Evolutionary conservation across 305 asterid genomes (phyloP).

Genomic region (Petunia hybrid): DNA sequence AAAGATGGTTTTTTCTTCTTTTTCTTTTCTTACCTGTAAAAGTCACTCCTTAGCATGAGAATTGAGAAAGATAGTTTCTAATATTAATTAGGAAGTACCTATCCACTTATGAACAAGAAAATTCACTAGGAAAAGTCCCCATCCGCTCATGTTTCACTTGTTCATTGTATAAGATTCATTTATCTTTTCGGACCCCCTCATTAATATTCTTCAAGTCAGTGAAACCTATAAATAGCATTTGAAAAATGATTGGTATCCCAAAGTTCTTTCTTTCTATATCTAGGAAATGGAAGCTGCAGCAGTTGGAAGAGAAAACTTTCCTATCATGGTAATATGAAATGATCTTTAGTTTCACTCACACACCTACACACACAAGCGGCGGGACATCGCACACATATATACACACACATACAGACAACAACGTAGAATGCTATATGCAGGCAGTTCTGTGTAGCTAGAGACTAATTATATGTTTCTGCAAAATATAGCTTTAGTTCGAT

Average conservation of each 20-base stretch:
- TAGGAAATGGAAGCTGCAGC: neutral
- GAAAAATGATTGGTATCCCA: neutral
- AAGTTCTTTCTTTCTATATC: neutral
- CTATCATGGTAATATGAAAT: constrained; percentile 21
- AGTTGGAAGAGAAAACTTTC: constrained; percentile 13
- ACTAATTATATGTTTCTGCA: no score
- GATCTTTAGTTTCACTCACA: neutral
- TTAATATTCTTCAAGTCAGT: constrained; percentile 20
- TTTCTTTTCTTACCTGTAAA: constrained; percentile 16
- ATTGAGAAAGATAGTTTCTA: constrained; percentile 27
- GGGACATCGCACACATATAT: neutral
- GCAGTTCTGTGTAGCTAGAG: no score
- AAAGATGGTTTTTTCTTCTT: neutral
- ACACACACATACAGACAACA: neutral
- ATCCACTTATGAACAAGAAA: constrained; percentile 20
- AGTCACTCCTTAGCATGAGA: constrained; percentile 25
- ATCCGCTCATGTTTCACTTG: constrained; percentile 17
- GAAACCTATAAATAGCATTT: constrained; percentile 22
- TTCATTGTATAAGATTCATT: neutral
- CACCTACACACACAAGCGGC: no score
- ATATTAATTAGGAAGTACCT: constrained; percentile 23
- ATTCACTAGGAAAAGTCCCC: neutral
- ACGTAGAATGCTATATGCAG: neutral
- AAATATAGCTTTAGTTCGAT: no score
- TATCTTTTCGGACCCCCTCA: neutral